A percentile compares a stretch with the other conserved stretches of the same genome.
phyloP scores from a whole-genome alignment of 2,329 filamentous ascomycete genomes.

The Cladosporium sp. region DNA sequence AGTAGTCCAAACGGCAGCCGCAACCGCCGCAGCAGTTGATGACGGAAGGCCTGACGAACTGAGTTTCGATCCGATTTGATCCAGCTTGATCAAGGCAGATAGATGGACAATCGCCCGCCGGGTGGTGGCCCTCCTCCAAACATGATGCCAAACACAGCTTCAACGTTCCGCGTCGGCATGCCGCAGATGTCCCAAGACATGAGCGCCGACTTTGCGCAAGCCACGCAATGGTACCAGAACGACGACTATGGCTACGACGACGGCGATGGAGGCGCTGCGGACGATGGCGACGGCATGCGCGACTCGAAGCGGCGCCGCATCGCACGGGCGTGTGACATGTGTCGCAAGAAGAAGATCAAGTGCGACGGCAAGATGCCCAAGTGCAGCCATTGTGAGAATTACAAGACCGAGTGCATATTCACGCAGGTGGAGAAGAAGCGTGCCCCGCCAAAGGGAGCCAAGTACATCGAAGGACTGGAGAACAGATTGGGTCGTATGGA shows the following conservation, averaged over 20 bases:
- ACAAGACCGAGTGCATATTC: constrained; percentile 96
- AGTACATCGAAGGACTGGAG: constrained; percentile 96
- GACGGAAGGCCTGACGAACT: not conserved
- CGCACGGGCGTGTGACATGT: constrained; percentile 92
- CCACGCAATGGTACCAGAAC: constrained; percentile 24
- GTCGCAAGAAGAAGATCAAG: constrained; percentile 93
- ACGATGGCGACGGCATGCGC: constrained; percentile 33
- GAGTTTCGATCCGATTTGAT: not conserved
- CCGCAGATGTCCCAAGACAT: constrained; percentile 12
- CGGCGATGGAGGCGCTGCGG: constrained; percentile 23
- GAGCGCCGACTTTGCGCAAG: constrained; percentile 14
- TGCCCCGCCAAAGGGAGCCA: constrained; percentile 93
- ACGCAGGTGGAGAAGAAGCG: constrained; percentile 99
- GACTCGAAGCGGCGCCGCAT: constrained; percentile 89
- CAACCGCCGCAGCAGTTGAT: not conserved
- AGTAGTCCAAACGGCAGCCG: not conserved
- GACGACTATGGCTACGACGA: constrained; percentile 29
- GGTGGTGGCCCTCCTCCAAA: not conserved
- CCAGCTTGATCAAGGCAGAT: not conserved
- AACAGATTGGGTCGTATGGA: constrained; percentile 96
- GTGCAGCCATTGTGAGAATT: constrained; percentile 94
- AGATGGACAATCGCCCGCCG: not conserved
- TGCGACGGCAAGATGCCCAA: constrained; percentile 94
- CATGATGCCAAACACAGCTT: constrained; percentile 1
- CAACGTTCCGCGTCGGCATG: constrained; percentile 9